A percentile compares a stretch with the other conserved stretches of the same genome.
phyloP scores from a whole-genome alignment of 2,329 filamentous ascomycete genomes.

The Pyrenophora teres region DNA sequence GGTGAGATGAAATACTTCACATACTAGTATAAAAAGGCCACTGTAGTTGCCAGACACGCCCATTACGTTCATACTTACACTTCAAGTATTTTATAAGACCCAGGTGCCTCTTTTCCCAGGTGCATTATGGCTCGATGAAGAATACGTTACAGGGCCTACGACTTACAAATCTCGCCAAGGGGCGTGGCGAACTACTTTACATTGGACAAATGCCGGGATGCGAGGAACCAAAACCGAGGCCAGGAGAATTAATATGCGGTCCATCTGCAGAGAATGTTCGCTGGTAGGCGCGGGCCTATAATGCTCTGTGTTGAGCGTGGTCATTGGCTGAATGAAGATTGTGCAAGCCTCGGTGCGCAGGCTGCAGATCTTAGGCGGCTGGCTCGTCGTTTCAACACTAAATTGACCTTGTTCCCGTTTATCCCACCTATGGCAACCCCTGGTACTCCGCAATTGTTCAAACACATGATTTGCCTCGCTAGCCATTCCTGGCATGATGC shows the following conservation, averaged over 20 bases:
- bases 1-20: too few relatives aligned
- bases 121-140: too few relatives aligned
- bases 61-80: too few relatives aligned
- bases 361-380: not conserved
- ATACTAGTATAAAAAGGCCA: too few relatives aligned
- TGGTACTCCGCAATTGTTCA: slow-evolving; percentile 20
- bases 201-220: slow-evolving; percentile 11
- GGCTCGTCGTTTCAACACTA: slow-evolving; percentile 1
- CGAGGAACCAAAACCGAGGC: slow-evolving; percentile 1
- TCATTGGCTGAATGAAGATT: not conserved
- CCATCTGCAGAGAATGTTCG: slow-evolving; percentile 14
- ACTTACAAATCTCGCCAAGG: not conserved
- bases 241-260: slow-evolving; percentile 22
- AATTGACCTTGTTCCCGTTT: slow-evolving; percentile 5
- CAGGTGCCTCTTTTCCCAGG: too few relatives aligned
- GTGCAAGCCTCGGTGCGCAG: not conserved
- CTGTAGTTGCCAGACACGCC: too few relatives aligned
- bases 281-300: slow-evolving; percentile 2
- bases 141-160: not conserved
- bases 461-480: slow-evolving; percentile 13
- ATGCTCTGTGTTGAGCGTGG: not conserved
- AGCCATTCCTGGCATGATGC: slow-evolving; percentile 7
- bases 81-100: too few relatives aligned
- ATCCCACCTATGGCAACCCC: slow-evolving; percentile 20
- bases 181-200: not conserved